phyloP scores from a whole-genome alignment of 1,139 yeast genomes.

The Nakaseomyces bracarensis region DNA sequence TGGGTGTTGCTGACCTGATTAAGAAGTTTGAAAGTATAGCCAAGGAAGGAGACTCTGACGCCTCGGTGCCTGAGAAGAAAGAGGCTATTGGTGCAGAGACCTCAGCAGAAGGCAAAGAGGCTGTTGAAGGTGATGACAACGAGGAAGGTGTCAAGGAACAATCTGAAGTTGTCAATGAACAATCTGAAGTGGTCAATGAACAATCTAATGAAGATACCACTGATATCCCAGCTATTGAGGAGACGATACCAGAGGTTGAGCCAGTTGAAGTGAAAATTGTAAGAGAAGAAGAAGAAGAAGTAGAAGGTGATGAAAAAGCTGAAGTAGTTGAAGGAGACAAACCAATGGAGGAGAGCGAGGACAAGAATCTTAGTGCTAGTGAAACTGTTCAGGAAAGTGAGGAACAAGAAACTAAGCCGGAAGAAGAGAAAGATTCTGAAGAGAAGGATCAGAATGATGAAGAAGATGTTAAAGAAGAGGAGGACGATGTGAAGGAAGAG shows the following conservation, averaged over 20 bases:
- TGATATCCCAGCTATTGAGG: not conserved
- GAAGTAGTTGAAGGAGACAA: slow-evolving; percentile 5
- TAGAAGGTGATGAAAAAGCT: slow-evolving; percentile 7
- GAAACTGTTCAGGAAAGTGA: no score
- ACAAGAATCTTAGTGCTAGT: no score
- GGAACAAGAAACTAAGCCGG: slow-evolving; percentile 7
- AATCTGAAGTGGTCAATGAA: no score
- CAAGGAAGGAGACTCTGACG: slow-evolving; percentile 12
- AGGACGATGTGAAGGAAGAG: slow-evolving; percentile 1
- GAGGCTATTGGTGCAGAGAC: not conserved
- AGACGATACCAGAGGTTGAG: slow-evolving; percentile 1
- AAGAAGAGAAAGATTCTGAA: slow-evolving; percentile 7
- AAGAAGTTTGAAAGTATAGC: slow-evolving; percentile 31
- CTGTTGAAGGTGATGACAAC: not conserved
- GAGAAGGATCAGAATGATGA: slow-evolving; percentile 7
- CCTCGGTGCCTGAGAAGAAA: not conserved
- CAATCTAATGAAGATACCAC: not conserved
- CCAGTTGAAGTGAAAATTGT: slow-evolving; percentile 1
- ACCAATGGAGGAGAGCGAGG: slow-evolving; percentile 9
- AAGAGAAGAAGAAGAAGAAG: slow-evolving; percentile 4
- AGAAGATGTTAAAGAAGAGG: slow-evolving; percentile 1
- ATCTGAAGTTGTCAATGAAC: no score
- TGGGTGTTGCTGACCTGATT: slow-evolving; percentile 34
- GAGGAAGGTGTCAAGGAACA: not conserved
- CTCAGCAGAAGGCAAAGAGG: not conserved